These are phyloP conservation scores for Poa annua DNA, from an alignment of 176 grass and related monocot genomes.

Conservation along the genomic window DNA sequence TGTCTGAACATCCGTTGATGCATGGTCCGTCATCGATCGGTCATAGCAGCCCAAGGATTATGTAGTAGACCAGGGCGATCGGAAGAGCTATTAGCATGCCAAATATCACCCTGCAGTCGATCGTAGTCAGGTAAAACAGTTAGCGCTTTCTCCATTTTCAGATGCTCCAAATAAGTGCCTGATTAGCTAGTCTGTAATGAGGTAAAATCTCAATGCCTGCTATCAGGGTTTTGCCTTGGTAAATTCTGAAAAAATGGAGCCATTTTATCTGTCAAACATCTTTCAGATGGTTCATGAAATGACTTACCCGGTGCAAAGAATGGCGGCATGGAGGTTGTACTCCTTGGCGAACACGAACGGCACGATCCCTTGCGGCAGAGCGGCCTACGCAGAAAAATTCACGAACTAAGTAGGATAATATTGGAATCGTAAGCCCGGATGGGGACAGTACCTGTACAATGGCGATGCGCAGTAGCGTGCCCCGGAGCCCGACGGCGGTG, in stretches of 20 bases:
- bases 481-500: slow-evolving; percentile 57
- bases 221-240: too few species aligned
- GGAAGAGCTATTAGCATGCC: slow-evolving; percentile 90
- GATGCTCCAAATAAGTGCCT: too few species aligned
- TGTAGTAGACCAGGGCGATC: slow-evolving; percentile 79
- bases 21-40: background rate
- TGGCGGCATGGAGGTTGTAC: slow-evolving; percentile 77
- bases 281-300: background rate
- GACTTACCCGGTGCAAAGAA: slow-evolving; percentile 73
- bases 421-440: background rate
- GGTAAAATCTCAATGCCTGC: too few species aligned
- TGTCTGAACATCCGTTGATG: background rate
- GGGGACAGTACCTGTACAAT: slow-evolving; percentile 71
- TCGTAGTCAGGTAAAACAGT: too few species aligned
- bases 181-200: too few species aligned
- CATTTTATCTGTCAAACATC: background rate
- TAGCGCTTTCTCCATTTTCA: too few species aligned
- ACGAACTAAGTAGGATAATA: too few species aligned
- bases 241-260: background rate
- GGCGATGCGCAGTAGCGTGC: slow-evolving; percentile 74
- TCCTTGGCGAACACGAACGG: slow-evolving; percentile 96
- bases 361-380: slow-evolving; percentile 88
- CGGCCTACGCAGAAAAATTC: slow-evolving; percentile 51
- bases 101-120: slow-evolving; percentile 74
- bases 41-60: slow-evolving; percentile 71